These are phyloP conservation scores for Choanephora cucurbitarum DNA, from an alignment of 371 early-diverging fungal species.

Conservation along the genomic window DNA sequence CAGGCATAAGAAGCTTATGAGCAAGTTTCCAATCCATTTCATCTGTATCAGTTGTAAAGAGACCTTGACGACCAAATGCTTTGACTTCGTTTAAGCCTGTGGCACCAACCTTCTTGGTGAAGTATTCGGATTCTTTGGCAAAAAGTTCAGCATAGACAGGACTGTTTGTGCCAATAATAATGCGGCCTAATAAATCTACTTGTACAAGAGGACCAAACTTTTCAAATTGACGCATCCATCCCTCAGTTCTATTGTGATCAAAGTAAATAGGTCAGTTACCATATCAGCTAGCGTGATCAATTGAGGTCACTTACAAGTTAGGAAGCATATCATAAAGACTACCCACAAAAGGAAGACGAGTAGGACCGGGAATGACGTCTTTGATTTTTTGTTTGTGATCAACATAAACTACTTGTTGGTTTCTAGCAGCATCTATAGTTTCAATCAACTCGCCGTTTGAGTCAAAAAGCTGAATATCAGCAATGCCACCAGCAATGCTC, in stretches of 20 bases:
- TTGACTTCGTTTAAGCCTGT: conserved; percentile 35
- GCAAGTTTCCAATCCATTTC: conserved; percentile 53
- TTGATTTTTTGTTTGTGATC: conserved; percentile 26
- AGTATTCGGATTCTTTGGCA: conserved; percentile 41
- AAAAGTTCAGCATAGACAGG: conserved; percentile 40
- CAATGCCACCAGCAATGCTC: conserved; percentile 11
- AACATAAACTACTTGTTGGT: conserved; percentile 31
- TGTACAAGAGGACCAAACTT: conserved; percentile 36
- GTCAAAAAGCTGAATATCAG: conserved; percentile 18
- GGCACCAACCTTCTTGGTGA: conserved; percentile 37
- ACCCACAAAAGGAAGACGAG: conserved; percentile 36
- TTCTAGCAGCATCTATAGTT: conserved; percentile 24
- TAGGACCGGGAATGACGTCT: conserved; percentile 32
- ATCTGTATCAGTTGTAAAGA: conserved; percentile 49
- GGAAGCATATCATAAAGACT: conserved; percentile 40
- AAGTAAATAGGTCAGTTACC: not conserved
- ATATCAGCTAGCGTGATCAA: not conserved
- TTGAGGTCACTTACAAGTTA: conserved; percentile 28
- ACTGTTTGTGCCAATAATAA: conserved; percentile 31
- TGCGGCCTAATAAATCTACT: conserved; percentile 27
- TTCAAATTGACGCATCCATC: conserved; percentile 28
- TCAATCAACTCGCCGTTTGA: conserved; percentile 18
- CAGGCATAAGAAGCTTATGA: conserved; percentile 62
- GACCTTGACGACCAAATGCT: conserved; percentile 39
- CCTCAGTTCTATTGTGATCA: conserved; percentile 19